A percentile compares a stretch with the other conserved stretches of the same genome.
These are phyloP conservation scores for Ascoidea rubescens DNA, from an alignment of 805 yeast species.

Conservation along the genomic window DNA sequence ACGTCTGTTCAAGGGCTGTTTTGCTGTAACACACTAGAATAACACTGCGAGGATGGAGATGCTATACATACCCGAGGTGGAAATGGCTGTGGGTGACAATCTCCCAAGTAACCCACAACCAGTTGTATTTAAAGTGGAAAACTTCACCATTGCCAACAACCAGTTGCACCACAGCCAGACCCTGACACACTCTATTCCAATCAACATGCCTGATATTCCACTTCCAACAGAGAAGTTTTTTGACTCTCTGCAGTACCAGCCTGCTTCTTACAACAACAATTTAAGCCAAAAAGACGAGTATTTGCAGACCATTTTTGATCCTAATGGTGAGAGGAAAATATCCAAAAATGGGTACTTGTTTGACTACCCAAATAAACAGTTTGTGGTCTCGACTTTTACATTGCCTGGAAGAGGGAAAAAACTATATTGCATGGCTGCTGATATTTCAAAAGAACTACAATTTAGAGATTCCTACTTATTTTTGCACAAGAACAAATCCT, in stretches of 20 bases:
- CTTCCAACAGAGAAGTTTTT: constrained; percentile 7
- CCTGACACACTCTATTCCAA: constrained; percentile 7
- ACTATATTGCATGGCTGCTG: constrained; percentile 9
- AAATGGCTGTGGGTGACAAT: constrained; percentile 7
- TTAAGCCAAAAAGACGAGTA: constrained; percentile 7
- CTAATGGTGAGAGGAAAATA: constrained; percentile 9
- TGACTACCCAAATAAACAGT: constrained; percentile 1
- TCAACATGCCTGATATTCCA: constrained; percentile 7
- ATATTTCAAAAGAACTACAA: constrained; percentile 10
- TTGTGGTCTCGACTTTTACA: constrained; percentile 9
- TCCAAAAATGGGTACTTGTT: constrained; percentile 9
- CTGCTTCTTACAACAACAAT: constrained; percentile 3
- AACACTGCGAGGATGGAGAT: no score
- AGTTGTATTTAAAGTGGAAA: constrained; percentile 6
- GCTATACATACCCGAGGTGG: constrained; percentile 6
- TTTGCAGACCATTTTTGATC: constrained; percentile 6
- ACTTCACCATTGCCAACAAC: constrained; percentile 4
- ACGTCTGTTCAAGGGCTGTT: no score
- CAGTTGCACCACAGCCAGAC: constrained; percentile 1
- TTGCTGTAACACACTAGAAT: no score
- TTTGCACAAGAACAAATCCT: constrained; percentile 8
- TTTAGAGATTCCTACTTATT: constrained; percentile 9
- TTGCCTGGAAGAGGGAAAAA: constrained; percentile 11
- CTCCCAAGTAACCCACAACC: constrained; percentile 6
- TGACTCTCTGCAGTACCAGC: constrained; percentile 3